Conservation (phyloP, 2,329 filamentous ascomycete genomes). For the Plectosphaerella cucumerina region DNA sequence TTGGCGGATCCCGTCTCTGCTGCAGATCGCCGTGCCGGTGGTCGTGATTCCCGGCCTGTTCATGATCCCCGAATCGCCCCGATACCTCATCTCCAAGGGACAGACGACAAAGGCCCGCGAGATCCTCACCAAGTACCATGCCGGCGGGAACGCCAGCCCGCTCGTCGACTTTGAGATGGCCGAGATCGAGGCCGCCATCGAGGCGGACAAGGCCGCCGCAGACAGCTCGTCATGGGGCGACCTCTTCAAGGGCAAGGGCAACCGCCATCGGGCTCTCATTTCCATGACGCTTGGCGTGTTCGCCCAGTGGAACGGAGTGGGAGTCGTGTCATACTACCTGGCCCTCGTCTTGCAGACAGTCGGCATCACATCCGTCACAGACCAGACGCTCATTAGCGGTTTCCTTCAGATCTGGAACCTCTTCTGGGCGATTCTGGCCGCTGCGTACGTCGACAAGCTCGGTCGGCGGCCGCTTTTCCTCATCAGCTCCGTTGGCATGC, state of each 20-base stretch:
- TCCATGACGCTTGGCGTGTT: conserved; percentile 22
- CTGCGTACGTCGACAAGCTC: conserved; percentile 20
- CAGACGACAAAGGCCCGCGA: conserved; percentile 22
- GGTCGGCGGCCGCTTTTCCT: conserved; percentile 19
- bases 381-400: conserved; percentile 23
- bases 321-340: conserved; percentile 30
- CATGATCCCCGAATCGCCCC: conserved; percentile 16
- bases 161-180: conserved; percentile 23
- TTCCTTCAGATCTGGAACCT: conserved; percentile 20
- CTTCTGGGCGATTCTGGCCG: conserved; percentile 21
- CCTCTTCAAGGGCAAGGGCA: conserved; percentile 32
- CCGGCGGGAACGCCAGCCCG: conserved; percentile 33
- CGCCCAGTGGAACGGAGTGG: conserved; percentile 30
- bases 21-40: conserved; percentile 9
- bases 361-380: conserved; percentile 22
- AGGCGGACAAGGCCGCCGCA: conserved; percentile 1
- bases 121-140: conserved; percentile 34
- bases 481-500: conserved; percentile 15
- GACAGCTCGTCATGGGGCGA: conserved; percentile 28
- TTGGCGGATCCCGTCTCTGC: conserved; percentile 45
- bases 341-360: conserved; percentile 23
- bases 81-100: conserved; percentile 7
- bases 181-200: conserved; percentile 8
- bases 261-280: conserved; percentile 24
- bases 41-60: conserved; percentile 7